Conservation (phyloP, 331 rosid species). For the Cydonia oblonga region DNA sequence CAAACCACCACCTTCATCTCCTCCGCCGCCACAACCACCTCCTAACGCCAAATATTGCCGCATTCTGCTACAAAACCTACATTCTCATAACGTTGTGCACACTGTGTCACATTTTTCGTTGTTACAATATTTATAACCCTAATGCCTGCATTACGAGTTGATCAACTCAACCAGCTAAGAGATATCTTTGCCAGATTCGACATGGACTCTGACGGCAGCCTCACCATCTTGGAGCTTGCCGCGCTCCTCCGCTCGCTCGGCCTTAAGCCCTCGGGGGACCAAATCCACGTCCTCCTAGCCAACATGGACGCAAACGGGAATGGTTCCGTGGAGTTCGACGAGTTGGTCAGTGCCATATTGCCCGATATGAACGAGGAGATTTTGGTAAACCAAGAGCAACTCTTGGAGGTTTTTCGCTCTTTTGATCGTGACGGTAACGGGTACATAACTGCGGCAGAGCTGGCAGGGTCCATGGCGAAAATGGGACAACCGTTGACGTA, state of each 20-base stretch:
- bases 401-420: constrained; percentile 47
- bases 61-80: neutral
- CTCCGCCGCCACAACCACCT: neutral
- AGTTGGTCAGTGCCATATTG: constrained; percentile 40
- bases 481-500: constrained; percentile 80
- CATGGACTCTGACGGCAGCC: constrained; percentile 80
- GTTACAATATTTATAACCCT: neutral
- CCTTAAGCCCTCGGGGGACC: constrained; percentile 60
- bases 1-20: neutral
- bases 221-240: constrained; percentile 66
- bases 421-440: constrained; percentile 83
- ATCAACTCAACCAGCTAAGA: constrained; percentile 41
- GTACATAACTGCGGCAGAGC: constrained; percentile 57
- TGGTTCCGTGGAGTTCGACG: constrained; percentile 75
- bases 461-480: constrained; percentile 78
- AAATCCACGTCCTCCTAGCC: constrained; percentile 40
- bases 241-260: constrained; percentile 68
- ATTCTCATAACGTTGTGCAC: neutral
- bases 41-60: neutral
- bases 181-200: constrained; percentile 60
- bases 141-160: constrained; percentile 41
- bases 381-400: constrained; percentile 46
- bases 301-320: constrained; percentile 66
- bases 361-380: constrained; percentile 49
- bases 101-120: neutral